These are phyloP conservation scores for Babesia caballi DNA, from an alignment of 169 alveolate genomes.

Conservation along the genomic window DNA sequence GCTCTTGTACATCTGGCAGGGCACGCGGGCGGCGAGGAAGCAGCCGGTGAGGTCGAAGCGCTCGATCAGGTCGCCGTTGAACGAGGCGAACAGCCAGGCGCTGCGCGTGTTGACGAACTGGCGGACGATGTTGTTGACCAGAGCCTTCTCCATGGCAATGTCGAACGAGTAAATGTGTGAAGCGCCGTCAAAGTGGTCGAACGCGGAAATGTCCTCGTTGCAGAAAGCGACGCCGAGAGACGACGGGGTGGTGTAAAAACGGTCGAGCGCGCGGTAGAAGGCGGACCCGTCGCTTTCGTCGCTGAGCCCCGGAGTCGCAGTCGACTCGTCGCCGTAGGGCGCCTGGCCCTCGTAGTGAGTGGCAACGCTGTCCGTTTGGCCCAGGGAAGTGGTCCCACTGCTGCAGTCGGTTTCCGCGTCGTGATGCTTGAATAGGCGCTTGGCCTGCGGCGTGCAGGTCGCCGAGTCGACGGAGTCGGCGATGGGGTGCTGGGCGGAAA, in stretches of 20 bases:
- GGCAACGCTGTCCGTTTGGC: not conserved
- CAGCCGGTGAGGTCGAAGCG: slow-evolving; percentile 68
- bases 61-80: slow-evolving; percentile 69
- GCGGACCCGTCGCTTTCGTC: not conserved
- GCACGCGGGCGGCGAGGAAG: slow-evolving; percentile 67
- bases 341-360: slow-evolving; percentile 12
- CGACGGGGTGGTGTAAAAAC: not conserved
- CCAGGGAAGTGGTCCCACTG: not conserved
- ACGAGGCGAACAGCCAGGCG: slow-evolving; percentile 72
- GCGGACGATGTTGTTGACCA: slow-evolving; percentile 75
- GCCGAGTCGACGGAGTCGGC: not conserved
- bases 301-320: not conserved
- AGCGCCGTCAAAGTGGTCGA: slow-evolving; percentile 79
- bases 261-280: slow-evolving; percentile 21
- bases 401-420: not conserved
- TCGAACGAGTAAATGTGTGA: slow-evolving; percentile 85
- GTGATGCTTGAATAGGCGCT: not conserved
- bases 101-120: slow-evolving; percentile 64
- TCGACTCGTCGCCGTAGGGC: slow-evolving; percentile 1
- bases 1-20: slow-evolving; percentile 80
- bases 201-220: slow-evolving; percentile 80
- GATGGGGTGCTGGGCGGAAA: not conserved
- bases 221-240: slow-evolving; percentile 68
- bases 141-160: slow-evolving; percentile 84
- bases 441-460: not conserved